phyloP scores from a whole-genome alignment of 495 filamentous ascomycete species.

The Penicillium verhagenii region DNA sequence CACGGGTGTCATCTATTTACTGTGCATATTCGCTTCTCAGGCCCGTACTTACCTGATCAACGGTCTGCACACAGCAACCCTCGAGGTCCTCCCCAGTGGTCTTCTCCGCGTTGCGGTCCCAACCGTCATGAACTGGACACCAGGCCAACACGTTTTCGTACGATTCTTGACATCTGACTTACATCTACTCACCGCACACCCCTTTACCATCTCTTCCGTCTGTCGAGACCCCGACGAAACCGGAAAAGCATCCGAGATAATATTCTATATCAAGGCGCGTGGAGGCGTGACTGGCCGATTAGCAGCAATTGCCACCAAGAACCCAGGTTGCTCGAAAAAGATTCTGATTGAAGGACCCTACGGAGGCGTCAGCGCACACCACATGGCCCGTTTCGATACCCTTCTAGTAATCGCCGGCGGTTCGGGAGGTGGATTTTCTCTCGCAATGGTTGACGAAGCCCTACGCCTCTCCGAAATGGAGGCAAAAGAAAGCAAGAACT shows the following conservation, averaged over 20 bases:
- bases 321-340: constrained; percentile 25
- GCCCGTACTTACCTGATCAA: constrained; percentile 46
- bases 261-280: constrained; percentile 44
- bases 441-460: constrained; percentile 35
- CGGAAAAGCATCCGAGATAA: constrained; percentile 30
- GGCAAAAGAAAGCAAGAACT: neutral
- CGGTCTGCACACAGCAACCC: constrained; percentile 43
- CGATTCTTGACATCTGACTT: constrained; percentile 45
- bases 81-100: constrained; percentile 40
- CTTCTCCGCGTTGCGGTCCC: constrained; percentile 47
- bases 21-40: constrained; percentile 41
- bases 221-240: constrained; percentile 20
- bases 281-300: constrained; percentile 45
- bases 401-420: constrained; percentile 54
- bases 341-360: constrained; percentile 53
- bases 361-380: constrained; percentile 38
- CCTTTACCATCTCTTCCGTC: constrained; percentile 52
- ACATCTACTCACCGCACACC: constrained; percentile 45
- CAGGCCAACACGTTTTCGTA: constrained; percentile 53
- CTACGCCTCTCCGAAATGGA: constrained; percentile 16
- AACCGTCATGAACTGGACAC: constrained; percentile 42
- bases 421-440: constrained; percentile 51
- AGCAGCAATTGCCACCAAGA: constrained; percentile 25
- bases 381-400: constrained; percentile 31
- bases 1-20: constrained; percentile 47